Evolutionary conservation across 2,329 filamentous ascomycete genomes (phyloP).

Genomic region (Aspergillus fumigatiaffinis): DNA sequence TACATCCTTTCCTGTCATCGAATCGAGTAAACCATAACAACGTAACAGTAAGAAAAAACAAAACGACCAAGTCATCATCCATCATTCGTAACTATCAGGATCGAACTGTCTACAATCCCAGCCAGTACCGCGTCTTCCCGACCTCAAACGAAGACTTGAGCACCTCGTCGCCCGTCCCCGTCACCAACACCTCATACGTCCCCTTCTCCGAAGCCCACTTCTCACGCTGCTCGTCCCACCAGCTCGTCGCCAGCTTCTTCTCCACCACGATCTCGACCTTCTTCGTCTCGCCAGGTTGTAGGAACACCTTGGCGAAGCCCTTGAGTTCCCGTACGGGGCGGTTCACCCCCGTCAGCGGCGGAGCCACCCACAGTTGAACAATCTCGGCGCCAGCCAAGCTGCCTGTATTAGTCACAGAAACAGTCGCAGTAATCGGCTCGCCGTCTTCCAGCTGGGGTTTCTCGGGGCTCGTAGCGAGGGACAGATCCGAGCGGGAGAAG

Average conservation of each 20-base stretch:
- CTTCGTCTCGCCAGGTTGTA: constrained; percentile 58
- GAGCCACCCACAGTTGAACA: constrained; percentile 53
- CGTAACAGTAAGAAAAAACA: not conserved
- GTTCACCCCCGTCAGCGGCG: constrained; percentile 49
- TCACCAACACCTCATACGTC: constrained; percentile 61
- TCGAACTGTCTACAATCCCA: constrained; percentile 48
- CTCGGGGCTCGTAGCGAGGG: constrained; percentile 23
- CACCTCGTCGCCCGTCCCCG: constrained; percentile 50
- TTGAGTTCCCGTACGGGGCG: constrained; percentile 60
- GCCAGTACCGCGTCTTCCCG: constrained; percentile 63
- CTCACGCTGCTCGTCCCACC: constrained; percentile 65
- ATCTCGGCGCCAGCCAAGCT: constrained; percentile 51
- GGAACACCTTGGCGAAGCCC: constrained; percentile 61
- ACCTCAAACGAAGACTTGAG: constrained; percentile 55
- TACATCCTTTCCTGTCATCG: not conserved
- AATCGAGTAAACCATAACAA: not conserved
- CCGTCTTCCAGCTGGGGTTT: constrained; percentile 37
- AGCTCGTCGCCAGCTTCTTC: constrained; percentile 64
- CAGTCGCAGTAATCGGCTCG: constrained; percentile 46
- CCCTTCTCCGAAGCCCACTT: constrained; percentile 66
- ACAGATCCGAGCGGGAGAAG: constrained; percentile 55
- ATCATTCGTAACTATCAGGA: not conserved
- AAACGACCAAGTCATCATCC: not conserved
- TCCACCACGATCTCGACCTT: constrained; percentile 53
- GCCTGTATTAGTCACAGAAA: constrained; percentile 52